phyloP scores from a whole-genome alignment of 1,139 yeast species.

The Blastobotrys apis region DNA sequence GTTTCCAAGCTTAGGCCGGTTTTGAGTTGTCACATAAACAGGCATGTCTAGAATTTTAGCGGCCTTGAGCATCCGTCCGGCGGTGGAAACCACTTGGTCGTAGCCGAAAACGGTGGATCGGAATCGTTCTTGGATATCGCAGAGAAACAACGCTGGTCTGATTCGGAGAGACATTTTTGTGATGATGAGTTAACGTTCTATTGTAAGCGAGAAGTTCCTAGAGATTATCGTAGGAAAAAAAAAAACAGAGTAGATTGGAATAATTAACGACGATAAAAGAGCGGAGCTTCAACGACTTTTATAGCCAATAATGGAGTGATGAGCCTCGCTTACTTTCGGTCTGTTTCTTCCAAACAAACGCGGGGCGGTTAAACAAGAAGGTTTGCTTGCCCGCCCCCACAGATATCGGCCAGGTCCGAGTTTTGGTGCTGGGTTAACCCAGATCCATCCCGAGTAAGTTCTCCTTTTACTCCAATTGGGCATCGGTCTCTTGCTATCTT shows the following conservation, averaged over 20 bases:
- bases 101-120: slow-evolving; percentile 24
- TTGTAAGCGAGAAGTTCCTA: background rate
- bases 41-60: slow-evolving; percentile 25
- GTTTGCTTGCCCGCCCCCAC: too few species aligned
- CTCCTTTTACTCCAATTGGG: too few species aligned
- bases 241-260: background rate
- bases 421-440: too few species aligned
- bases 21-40: slow-evolving; percentile 31
- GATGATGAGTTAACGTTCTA: background rate
- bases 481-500: too few species aligned
- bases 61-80: slow-evolving; percentile 24
- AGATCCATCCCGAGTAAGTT: too few species aligned
- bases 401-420: too few species aligned
- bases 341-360: too few species aligned
- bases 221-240: background rate
- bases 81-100: slow-evolving; percentile 25
- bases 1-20: slow-evolving; percentile 25
- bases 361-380: too few species aligned
- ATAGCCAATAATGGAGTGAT: too few species aligned
- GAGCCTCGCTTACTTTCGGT: too few species aligned
- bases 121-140: slow-evolving; percentile 29
- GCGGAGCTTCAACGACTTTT: background rate
- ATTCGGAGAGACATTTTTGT: slow-evolving; percentile 12
- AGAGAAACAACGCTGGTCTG: slow-evolving; percentile 29
- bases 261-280: background rate